A percentile compares a stretch with the other conserved stretches of the same genome.
phyloP scores from a whole-genome alignment of 495 filamentous ascomycete genomes.

The Poronia punctata region DNA sequence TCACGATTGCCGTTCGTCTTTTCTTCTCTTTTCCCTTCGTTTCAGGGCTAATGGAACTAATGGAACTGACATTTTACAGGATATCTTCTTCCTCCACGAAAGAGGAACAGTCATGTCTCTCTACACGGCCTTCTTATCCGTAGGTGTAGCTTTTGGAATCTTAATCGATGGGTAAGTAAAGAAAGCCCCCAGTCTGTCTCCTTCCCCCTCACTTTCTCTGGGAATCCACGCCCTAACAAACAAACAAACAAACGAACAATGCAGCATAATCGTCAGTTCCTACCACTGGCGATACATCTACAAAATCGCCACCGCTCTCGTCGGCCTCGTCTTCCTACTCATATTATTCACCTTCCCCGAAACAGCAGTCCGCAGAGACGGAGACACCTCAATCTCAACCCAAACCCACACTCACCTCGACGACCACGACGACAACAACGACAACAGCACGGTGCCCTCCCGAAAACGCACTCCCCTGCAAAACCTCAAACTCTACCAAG shows the following conservation, averaged over 20 bases:
- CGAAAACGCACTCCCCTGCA: neutral
- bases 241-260: no score
- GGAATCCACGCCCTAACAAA: no score
- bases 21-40: neutral
- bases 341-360: constrained; percentile 49
- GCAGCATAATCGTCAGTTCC: constrained; percentile 41
- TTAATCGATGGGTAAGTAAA: constrained; percentile 36
- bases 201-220: no score
- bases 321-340: constrained; percentile 36
- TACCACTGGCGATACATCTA: constrained; percentile 47
- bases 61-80: constrained; percentile 41
- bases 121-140: constrained; percentile 42
- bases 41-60: constrained; percentile 10
- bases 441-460: neutral
- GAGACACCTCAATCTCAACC: neutral
- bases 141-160: constrained; percentile 40
- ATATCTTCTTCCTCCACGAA: constrained; percentile 55
- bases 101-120: constrained; percentile 43
- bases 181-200: neutral
- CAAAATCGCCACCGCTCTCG: constrained; percentile 38
- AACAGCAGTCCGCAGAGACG: constrained; percentile 34
- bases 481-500: constrained; percentile 30
- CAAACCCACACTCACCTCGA: neutral
- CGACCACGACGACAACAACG: neutral
- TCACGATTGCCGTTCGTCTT: constrained; percentile 2